Percentiles rank a stretch among this genome's conserved stretches.
These are phyloP conservation scores for Saprolegnia parasitica DNA, from an alignment of 352 stramenopile genomes.

Conservation along the genomic window DNA sequence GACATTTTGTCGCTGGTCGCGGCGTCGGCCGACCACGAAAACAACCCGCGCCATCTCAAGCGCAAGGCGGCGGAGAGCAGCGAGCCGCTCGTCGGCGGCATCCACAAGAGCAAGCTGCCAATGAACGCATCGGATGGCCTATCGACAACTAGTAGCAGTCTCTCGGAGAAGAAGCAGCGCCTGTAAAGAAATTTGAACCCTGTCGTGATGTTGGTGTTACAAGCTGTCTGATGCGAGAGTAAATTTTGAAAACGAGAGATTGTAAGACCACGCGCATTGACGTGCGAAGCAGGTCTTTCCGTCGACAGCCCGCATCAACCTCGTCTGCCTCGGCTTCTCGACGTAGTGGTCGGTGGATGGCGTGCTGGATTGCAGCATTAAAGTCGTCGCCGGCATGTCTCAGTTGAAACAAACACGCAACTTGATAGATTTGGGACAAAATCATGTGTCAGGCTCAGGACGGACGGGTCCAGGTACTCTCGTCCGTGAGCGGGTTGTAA, in stretches of 20 bases:
- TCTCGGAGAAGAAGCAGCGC: slow-evolving; percentile 14
- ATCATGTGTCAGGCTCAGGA: not conserved
- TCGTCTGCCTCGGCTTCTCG: no score
- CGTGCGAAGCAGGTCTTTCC: no score
- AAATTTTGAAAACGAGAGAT: no score
- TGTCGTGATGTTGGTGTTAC: not conserved
- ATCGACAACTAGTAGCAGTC: not conserved
- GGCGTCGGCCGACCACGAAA: slow-evolving; percentile 40
- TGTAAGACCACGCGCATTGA: no score
- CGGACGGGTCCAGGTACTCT: slow-evolving; percentile 54
- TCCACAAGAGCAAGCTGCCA: not conserved
- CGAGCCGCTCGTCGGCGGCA: not conserved
- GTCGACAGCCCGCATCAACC: no score
- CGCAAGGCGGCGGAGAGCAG: not conserved
- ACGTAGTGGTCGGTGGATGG: no score
- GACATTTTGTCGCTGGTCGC: slow-evolving; percentile 82
- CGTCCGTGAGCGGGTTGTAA: slow-evolving; percentile 56
- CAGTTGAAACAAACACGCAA: no score
- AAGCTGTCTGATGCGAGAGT: no score
- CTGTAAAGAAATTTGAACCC: slow-evolving; percentile 13
- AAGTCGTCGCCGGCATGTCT: no score
- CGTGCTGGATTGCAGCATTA: no score
- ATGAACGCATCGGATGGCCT: not conserved
- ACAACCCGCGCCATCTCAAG: not conserved
- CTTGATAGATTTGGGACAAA: not conserved